Conservation (phyloP, 73 alveolate genomes). For the Uronychia setigera region DNA sequence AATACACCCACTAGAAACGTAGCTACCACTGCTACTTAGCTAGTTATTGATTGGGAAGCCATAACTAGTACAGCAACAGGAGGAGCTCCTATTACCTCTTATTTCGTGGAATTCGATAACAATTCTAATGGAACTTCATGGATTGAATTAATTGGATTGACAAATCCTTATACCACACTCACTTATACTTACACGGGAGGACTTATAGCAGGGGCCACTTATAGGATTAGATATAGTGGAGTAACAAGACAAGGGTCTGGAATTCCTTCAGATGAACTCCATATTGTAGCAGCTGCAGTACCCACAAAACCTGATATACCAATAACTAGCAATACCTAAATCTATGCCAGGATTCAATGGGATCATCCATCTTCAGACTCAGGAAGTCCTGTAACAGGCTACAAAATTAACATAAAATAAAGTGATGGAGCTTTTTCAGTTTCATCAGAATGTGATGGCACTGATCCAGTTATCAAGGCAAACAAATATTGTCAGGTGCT, state of each 20-base stretch:
- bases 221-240: slow-evolving; percentile 31
- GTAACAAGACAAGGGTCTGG: slow-evolving; percentile 16
- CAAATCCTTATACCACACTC: neutral
- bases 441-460: slow-evolving; percentile 49
- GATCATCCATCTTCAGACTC: slow-evolving; percentile 1
- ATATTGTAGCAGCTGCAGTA: neutral
- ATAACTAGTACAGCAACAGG: slow-evolving; percentile 46
- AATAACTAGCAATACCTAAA: slow-evolving; percentile 22
- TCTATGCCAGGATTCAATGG: slow-evolving; percentile 45
- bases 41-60: too few species aligned
- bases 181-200: neutral
- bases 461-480: slow-evolving; percentile 34
- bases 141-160: neutral
- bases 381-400: neutral
- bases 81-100: slow-evolving; percentile 28
- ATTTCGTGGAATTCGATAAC: slow-evolving; percentile 27
- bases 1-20: slow-evolving; percentile 30
- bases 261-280: slow-evolving; percentile 7
- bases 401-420: neutral
- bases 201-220: slow-evolving; percentile 35
- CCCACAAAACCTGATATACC: slow-evolving; percentile 28
- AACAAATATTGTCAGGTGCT: slow-evolving; percentile 44
- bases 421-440: neutral
- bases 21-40: too few species aligned
- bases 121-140: slow-evolving; percentile 12